phyloP scores from a whole-genome alignment of 176 grass and related monocot species.

The Rhipidocladum racemiflorum region DNA sequence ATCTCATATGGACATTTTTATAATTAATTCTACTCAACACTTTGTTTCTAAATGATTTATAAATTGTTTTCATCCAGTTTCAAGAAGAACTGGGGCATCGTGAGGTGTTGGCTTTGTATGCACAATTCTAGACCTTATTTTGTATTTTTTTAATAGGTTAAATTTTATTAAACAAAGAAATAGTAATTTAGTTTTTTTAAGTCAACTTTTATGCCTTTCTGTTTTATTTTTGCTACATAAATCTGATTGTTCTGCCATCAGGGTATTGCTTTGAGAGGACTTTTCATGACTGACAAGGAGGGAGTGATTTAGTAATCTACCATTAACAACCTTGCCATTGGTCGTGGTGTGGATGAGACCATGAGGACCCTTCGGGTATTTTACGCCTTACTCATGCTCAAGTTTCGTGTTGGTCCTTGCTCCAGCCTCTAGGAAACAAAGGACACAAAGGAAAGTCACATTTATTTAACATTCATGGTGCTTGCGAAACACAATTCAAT shows the following conservation, averaged over 20 bases:
- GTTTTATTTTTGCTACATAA: not conserved
- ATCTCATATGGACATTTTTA: no score
- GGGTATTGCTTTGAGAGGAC: slow-evolving; percentile 76
- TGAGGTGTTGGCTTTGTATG: not conserved
- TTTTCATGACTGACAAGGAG: slow-evolving; percentile 88
- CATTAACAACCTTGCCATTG: slow-evolving; percentile 86
- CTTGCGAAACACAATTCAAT: not conserved
- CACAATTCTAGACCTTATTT: not conserved
- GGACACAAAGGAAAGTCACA: not conserved
- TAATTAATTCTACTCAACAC: no score
- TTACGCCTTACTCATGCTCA: not conserved
- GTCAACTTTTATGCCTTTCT: not conserved
- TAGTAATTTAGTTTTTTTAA: not conserved
- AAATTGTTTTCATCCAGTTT: not conserved
- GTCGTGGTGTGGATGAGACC: slow-evolving; percentile 80
- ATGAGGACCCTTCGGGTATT: slow-evolving; percentile 86
- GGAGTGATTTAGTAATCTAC: slow-evolving; percentile 86
- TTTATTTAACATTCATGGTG: not conserved
- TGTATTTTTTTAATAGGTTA: not conserved
- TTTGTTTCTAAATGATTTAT: not conserved
- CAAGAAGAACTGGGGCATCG: no score
- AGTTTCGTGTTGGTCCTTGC: not conserved
- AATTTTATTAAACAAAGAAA: not conserved
- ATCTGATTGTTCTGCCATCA: slow-evolving; percentile 36
- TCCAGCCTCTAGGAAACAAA: not conserved